phyloP scores from a whole-genome alignment of 2,329 filamentous ascomycete genomes.

The Iodosphaeria phyllophila region DNA sequence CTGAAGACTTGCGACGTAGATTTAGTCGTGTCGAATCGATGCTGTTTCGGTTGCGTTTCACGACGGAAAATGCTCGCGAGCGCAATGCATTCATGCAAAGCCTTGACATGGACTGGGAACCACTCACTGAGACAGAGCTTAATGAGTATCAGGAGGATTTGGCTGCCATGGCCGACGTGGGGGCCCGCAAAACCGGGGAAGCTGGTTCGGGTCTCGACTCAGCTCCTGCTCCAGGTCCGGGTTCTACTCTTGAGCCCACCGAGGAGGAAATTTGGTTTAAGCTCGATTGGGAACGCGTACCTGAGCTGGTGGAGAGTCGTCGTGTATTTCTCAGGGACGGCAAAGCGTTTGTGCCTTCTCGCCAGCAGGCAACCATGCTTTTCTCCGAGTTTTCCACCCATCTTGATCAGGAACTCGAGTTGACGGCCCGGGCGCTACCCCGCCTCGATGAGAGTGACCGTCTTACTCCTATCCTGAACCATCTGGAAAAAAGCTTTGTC shows the following conservation, averaged over 20 bases:
- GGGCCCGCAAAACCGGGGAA: slow-evolving; percentile 18
- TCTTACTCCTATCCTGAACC: slow-evolving; percentile 45
- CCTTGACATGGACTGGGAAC: slow-evolving; percentile 70
- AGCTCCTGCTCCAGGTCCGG: too few relatives aligned
- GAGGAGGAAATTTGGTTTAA: slow-evolving; percentile 91
- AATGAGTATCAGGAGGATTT: slow-evolving; percentile 42
- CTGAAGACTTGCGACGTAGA: slow-evolving; percentile 72
- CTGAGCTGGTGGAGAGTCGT: slow-evolving; percentile 69
- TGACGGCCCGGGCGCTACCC: slow-evolving; percentile 79
- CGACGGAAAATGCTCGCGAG: slow-evolving; percentile 57
- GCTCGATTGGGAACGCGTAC: slow-evolving; percentile 86
- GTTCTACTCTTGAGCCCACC: too few relatives aligned
- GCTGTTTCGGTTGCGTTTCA: slow-evolving; percentile 70
- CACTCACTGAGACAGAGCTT: slow-evolving; percentile 63
- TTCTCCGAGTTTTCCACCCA: slow-evolving; percentile 67
- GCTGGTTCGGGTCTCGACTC: too few relatives aligned
- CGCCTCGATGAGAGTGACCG: slow-evolving; percentile 93
- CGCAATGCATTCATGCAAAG: slow-evolving; percentile 56
- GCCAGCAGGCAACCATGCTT: slow-evolving; percentile 79
- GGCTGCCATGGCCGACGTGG: slow-evolving; percentile 26
- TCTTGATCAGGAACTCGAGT: slow-evolving; percentile 68
- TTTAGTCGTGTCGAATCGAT: slow-evolving; percentile 77
- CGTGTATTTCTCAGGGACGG: slow-evolving; percentile 61
- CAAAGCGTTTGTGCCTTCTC: slow-evolving; percentile 77
- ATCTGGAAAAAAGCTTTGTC: slow-evolving; percentile 91